Base-by-base conservation (phyloP, 2,329 filamentous ascomycete genomes). In the Fusarium heterosporum region DNA sequence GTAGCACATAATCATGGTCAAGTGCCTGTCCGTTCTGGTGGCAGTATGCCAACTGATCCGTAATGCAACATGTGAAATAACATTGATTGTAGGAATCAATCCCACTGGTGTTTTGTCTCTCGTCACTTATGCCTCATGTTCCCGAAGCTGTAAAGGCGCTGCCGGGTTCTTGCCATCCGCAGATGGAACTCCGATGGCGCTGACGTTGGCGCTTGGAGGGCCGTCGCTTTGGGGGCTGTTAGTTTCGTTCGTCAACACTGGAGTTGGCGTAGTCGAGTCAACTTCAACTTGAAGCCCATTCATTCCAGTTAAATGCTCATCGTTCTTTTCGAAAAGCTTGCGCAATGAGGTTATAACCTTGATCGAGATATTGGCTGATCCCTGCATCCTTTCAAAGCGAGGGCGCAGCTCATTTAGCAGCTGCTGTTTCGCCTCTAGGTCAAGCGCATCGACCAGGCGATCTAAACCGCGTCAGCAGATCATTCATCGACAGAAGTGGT, bases 211-310 rank as follows among this genome's bases (percentile, higher is more conserved):
- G 76, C 89, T 92, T 6, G 89, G 86, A 4, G 89, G 82, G 61
- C 85, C 88, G 74, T 82, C 89, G 75, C 87, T 91, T 70, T 89
- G 87, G 3, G 89, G 89, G 65, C 88, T 91, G 73, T 91, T 91
- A 38, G 87, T 86, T 70, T 90, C 89, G 69, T 85, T 89, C 3
- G 89, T 91, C 53, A 92, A 83, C 22, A 84, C 83, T 2, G 90
- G 91, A 1, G 89, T 90, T 10, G 89, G 86, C 1, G 85, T 84
- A 11, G 83, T 81, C 52, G 88, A 84, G 78, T 79, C 77, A 73
- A 80, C 78, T 69, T 85, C 79, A 56, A 82, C 78, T 61, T 82
- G 77, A 43, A 83, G 77, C 10, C 39, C 34, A 17, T 19, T 30
- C 28, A 14, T n/a, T 14, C 13, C 22, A 9, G 14, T 41, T 8